A percentile compares a stretch with the other conserved stretches of the same genome.
These are phyloP conservation scores for Venturiaceae sp. DNA, from an alignment of 2,329 filamentous ascomycete species.

Conservation along the genomic window DNA sequence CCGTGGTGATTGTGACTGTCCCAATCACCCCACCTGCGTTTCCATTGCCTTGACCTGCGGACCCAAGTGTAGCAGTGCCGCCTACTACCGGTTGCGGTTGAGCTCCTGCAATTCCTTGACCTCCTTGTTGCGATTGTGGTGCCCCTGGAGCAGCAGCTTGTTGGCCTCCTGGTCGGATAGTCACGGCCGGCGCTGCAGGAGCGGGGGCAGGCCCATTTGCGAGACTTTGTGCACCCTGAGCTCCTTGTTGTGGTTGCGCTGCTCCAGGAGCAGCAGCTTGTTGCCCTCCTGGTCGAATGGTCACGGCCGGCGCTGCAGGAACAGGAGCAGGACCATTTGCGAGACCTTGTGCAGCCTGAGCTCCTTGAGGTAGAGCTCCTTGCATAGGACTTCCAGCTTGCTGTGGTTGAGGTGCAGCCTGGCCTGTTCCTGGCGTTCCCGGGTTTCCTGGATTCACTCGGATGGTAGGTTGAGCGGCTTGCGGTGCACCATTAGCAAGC, in stretches of 20 bases:
- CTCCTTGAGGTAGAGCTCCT: neutral
- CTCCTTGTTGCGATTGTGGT: neutral
- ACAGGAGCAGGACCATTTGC: neutral
- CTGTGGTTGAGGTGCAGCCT: neutral
- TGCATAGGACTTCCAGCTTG: neutral
- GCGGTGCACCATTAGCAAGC: neutral
- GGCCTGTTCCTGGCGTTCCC: neutral
- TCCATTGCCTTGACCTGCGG: slow-evolving; percentile 1
- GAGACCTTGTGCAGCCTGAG: slow-evolving; percentile 2
- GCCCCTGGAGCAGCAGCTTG: neutral
- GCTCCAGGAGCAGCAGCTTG: neutral
- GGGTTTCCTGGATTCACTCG: neutral
- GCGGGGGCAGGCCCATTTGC: neutral
- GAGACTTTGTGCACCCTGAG: neutral
- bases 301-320: neutral
- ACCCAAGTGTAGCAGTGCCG: neutral
- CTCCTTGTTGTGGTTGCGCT: neutral
- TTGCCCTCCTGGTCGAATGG: neutral
- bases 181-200: neutral
- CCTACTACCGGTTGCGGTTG: neutral
- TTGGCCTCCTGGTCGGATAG: neutral
- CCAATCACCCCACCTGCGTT: neutral
- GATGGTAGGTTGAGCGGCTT: neutral
- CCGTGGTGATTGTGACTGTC: slow-evolving; percentile 5
- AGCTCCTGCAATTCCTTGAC: too few relatives aligned